Conservation (phyloP, 441 rosid genomes). For the Populus tomentosa region DNA sequence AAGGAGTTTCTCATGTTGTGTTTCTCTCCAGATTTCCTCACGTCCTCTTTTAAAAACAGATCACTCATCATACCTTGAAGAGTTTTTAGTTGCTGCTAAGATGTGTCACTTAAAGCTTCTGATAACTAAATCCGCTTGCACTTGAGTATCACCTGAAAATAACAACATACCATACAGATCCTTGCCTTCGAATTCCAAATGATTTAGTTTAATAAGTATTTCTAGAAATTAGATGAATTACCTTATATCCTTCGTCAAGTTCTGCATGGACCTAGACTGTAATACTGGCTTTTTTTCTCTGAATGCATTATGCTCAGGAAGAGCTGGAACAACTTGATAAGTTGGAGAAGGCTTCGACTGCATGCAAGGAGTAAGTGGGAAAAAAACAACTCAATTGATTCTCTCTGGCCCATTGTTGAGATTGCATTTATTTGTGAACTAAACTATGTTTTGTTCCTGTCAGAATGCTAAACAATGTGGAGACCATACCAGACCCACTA, state of each 20-base stretch:
- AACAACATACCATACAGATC: neutral
- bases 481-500: slow-evolving; percentile 64
- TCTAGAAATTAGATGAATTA: neutral
- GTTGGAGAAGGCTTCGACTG: slow-evolving; percentile 63
- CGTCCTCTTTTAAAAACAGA: too few species aligned
- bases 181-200: neutral
- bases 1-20: too few species aligned
- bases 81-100: neutral
- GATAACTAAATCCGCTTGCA: neutral
- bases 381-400: neutral
- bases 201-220: neutral
- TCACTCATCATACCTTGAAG: neutral
- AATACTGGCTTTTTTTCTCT: neutral
- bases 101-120: neutral
- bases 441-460: slow-evolving; percentile 11
- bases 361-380: slow-evolving; percentile 63
- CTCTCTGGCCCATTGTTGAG: neutral
- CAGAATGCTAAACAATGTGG: slow-evolving; percentile 64
- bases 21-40: too few species aligned
- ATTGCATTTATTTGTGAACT: slow-evolving; percentile 15
- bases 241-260: neutral
- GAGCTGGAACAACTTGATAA: slow-evolving; percentile 75
- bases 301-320: slow-evolving; percentile 41
- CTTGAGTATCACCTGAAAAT: neutral
- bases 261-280: neutral